Evolutionary conservation across 345 rosid genomes (phyloP).

Genomic region (Salix brachista): DNA sequence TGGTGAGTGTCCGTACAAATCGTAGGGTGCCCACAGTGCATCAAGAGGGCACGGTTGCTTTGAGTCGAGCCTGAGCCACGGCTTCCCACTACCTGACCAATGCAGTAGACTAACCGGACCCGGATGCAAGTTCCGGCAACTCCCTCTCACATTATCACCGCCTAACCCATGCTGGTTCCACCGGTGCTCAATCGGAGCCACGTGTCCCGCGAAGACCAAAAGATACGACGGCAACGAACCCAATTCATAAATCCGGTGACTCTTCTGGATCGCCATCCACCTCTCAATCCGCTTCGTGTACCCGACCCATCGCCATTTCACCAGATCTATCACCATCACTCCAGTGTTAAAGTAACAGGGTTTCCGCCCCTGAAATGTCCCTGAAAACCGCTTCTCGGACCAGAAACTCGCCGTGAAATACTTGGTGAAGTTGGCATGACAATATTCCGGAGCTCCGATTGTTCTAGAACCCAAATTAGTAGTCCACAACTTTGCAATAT

Average conservation of each 20-base stretch:
- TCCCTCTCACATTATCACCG: slow-evolving; percentile 87
- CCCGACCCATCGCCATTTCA: slow-evolving; percentile 68
- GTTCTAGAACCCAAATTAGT: slow-evolving; percentile 60
- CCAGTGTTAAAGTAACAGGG: slow-evolving; percentile 93
- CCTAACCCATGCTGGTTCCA: slow-evolving; percentile 99
- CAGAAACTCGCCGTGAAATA: slow-evolving; percentile 80
- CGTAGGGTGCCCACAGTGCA: slow-evolving; percentile 79
- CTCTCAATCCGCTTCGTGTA: slow-evolving; percentile 76
- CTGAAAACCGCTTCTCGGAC: slow-evolving; percentile 46
- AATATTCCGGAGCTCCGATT: slow-evolving; percentile 94
- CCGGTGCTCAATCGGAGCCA: slow-evolving; percentile 87
- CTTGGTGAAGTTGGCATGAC: slow-evolving; percentile 91
- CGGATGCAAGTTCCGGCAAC: slow-evolving; percentile 82
- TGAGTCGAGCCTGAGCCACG: slow-evolving; percentile 86
- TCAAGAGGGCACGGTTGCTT: slow-evolving; percentile 79
- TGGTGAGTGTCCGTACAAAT: slow-evolving; percentile 54
- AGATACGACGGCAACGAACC: slow-evolving; percentile 93
- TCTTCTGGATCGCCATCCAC: slow-evolving; percentile 98
- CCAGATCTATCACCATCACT: slow-evolving; percentile 95
- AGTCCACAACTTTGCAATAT: slow-evolving; percentile 70
- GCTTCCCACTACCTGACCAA: slow-evolving; percentile 99
- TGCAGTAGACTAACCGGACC: slow-evolving; percentile 93
- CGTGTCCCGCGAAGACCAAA: slow-evolving; percentile 76
- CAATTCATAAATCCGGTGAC: slow-evolving; percentile 75
- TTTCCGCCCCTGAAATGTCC: slow-evolving; percentile 51